Evolutionary conservation across 257 asterid genomes (phyloP).

Genomic region (Solanum pinnatisectum): DNA sequence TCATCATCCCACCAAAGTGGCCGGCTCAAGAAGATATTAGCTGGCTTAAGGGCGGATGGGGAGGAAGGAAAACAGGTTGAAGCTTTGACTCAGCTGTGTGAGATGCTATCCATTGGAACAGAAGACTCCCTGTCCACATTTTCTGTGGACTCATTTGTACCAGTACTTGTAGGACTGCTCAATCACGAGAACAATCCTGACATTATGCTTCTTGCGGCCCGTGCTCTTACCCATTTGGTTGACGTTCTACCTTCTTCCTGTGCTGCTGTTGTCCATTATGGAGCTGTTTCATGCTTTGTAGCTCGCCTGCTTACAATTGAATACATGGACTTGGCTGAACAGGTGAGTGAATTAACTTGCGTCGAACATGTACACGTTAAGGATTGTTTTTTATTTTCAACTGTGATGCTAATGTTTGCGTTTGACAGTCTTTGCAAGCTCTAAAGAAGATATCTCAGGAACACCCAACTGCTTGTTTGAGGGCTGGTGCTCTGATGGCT

Average conservation of each 20-base stretch:
- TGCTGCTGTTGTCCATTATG: slow-evolving; percentile 97
- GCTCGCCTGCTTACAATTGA: slow-evolving; percentile 89
- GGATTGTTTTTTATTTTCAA: not conserved
- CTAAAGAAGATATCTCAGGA: slow-evolving; percentile 96
- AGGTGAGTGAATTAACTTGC: slow-evolving; percentile 34
- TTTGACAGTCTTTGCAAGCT: slow-evolving; percentile 89
- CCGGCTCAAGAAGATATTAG: slow-evolving; percentile 78
- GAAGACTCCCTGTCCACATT: slow-evolving; percentile 93
- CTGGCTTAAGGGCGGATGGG: slow-evolving; percentile 91
- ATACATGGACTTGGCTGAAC: slow-evolving; percentile 99
- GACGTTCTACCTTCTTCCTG: slow-evolving; percentile 93
- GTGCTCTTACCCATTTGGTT: slow-evolving; percentile 97
- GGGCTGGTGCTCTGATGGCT: slow-evolving; percentile 99
- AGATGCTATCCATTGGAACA: slow-evolving; percentile 88
- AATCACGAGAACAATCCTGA: slow-evolving; percentile 90
- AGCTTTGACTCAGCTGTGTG: slow-evolving; percentile 91
- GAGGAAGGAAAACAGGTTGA: slow-evolving; percentile 98
- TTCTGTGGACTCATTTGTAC: slow-evolving; percentile 93
- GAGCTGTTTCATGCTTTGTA: slow-evolving; percentile 91
- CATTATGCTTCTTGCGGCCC: slow-evolving; percentile 94
- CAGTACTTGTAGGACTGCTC: slow-evolving; percentile 90
- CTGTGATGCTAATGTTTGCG: not conserved
- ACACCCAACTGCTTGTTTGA: slow-evolving; percentile 96
- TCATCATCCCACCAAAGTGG: slow-evolving; percentile 87
- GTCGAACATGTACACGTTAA: not conserved